phyloP scores from a whole-genome alignment of 2,329 filamentous ascomycete genomes.

The Paraphaeosphaeria sporulosa region DNA sequence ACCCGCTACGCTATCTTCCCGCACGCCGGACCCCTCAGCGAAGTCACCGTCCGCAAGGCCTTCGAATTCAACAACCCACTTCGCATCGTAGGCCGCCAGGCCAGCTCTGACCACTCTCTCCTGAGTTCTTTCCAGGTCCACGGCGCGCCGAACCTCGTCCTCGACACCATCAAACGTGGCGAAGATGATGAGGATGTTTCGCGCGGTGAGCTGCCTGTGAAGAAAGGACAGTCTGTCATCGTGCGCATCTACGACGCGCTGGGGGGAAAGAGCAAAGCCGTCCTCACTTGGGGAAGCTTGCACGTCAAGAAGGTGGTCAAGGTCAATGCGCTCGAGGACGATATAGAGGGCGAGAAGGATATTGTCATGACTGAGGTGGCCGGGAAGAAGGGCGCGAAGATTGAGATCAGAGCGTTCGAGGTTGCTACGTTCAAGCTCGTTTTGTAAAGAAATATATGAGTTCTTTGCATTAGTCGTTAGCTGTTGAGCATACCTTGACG shows the following conservation, averaged over 20 bases:
- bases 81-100: constrained; percentile 55
- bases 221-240: constrained; percentile 80
- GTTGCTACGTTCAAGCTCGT: constrained; percentile 78
- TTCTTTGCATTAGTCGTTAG: neutral
- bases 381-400: constrained; percentile 60
- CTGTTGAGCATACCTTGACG: neutral
- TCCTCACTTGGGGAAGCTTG: constrained; percentile 70
- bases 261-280: constrained; percentile 79
- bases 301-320: constrained; percentile 80
- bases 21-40: constrained; percentile 75
- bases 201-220: constrained; percentile 61
- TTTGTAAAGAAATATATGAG: constrained; percentile 11
- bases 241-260: constrained; percentile 87
- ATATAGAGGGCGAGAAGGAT: constrained; percentile 62
- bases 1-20: constrained; percentile 93
- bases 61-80: constrained; percentile 92
- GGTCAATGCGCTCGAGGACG: constrained; percentile 89
- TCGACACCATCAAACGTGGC: constrained; percentile 92
- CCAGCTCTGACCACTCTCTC: constrained; percentile 37
- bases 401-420: constrained; percentile 77
- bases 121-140: constrained; percentile 71
- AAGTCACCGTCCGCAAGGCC: constrained; percentile 79
- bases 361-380: constrained; percentile 57
- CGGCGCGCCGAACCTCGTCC: constrained; percentile 70
- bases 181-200: constrained; percentile 64